Evolutionary conservation across 2,329 filamentous ascomycete species (phyloP).

Genomic region (Orbilia oligospora): DNA sequence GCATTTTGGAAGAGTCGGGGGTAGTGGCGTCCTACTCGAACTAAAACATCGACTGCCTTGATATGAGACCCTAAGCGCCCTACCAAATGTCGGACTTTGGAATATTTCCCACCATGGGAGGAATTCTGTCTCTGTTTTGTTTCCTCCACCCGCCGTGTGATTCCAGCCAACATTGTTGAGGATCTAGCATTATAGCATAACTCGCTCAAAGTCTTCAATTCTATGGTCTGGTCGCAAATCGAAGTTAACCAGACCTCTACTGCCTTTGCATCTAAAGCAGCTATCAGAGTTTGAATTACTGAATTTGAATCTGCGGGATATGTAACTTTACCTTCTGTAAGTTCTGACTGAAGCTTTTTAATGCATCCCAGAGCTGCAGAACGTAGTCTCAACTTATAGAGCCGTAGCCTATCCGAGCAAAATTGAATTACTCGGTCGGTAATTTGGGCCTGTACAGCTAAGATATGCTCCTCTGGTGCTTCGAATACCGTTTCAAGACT

Average conservation of each 20-base stretch:
- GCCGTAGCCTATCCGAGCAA: neutral
- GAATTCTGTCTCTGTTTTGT: neutral
- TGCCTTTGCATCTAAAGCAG: neutral
- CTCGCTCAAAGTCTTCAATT: neutral
- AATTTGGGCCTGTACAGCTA: neutral
- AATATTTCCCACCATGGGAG: neutral
- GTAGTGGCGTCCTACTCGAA: neutral
- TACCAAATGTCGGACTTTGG: constrained; percentile 3
- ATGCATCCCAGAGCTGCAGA: neutral
- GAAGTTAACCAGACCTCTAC: constrained; percentile 10
- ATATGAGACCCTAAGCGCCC: constrained; percentile 27
- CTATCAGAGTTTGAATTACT: neutral
- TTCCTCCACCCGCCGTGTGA: neutral
- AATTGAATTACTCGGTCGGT: neutral
- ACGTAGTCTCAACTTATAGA: neutral
- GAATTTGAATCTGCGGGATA: neutral
- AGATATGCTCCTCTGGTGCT: neutral
- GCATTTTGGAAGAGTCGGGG: constrained; percentile 21
- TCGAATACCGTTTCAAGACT: neutral
- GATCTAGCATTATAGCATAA: constrained; percentile 15
- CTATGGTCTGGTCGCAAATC: neutral
- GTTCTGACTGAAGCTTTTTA: neutral
- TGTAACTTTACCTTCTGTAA: constrained; percentile 7
- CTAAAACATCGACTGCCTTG: constrained; percentile 8
- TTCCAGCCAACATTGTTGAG: neutral